phyloP scores from a whole-genome alignment of 208 protist genomes.

The Eutreptiella sp. region DNA sequence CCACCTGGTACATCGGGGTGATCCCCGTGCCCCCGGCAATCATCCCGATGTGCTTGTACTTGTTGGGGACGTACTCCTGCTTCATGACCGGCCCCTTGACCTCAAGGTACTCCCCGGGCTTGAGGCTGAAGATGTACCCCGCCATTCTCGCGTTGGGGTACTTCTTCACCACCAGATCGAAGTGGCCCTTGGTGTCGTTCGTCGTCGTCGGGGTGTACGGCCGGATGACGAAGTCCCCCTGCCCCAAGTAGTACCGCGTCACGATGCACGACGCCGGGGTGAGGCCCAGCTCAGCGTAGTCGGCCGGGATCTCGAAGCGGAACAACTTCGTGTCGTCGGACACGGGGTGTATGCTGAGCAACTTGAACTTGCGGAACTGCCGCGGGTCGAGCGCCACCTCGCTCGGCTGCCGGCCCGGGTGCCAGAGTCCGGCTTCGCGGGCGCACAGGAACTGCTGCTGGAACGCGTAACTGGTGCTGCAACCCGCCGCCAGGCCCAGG shows the following conservation, averaged over 20 bases:
- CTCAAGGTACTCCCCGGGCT: conserved; percentile 41
- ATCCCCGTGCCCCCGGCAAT: conserved; percentile 34
- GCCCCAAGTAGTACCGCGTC: conserved; percentile 27
- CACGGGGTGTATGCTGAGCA: conserved; percentile 71
- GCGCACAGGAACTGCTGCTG: too few relatives aligned
- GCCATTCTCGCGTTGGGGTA: conserved; percentile 41
- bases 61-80: conserved; percentile 36
- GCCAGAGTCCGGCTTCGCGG: too few relatives aligned
- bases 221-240: conserved; percentile 16
- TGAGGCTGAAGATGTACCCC: conserved; percentile 39
- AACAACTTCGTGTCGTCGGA: conserved; percentile 74
- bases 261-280: conserved; percentile 66
- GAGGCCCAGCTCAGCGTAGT: conserved; percentile 66
- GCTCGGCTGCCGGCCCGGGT: too few relatives aligned
- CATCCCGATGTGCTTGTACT: conserved; percentile 38
- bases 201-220: conserved; percentile 24
- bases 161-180: conserved; percentile 26
- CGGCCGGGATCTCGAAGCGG: conserved; percentile 68
- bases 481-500: too few relatives aligned
- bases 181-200: background rate
- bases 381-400: conserved; percentile 57
- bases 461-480: too few relatives aligned
- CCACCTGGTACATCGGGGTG: conserved; percentile 26
- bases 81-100: conserved; percentile 40
- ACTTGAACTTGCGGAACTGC: conserved; percentile 60